A percentile compares a stretch with the other conserved stretches of the same genome.
phyloP scores from a whole-genome alignment of 208 protist species.

The Trypanosoma vivax region DNA sequence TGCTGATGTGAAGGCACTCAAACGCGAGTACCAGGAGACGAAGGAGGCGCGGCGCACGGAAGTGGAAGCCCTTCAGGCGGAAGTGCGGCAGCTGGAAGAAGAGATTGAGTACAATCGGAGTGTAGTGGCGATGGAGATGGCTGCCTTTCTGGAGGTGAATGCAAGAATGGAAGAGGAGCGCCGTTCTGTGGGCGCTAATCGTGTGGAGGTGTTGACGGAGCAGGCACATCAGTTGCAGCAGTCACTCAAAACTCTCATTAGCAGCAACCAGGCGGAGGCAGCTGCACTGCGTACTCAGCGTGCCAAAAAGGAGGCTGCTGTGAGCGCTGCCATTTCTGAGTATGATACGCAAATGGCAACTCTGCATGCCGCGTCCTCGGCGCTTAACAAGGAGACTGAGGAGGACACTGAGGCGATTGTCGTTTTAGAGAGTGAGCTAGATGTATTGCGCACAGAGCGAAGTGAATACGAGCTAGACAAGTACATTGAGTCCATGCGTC shows the following conservation, averaged over 20 bases:
- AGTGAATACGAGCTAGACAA: constrained; percentile 67
- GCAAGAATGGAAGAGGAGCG: constrained; percentile 45
- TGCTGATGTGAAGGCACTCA: constrained; percentile 86
- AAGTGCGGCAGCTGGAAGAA: constrained; percentile 58
- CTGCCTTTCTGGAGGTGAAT: constrained; percentile 53
- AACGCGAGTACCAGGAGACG: constrained; percentile 76
- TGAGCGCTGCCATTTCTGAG: constrained; percentile 77
- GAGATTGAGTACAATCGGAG: constrained; percentile 68
- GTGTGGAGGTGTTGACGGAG: constrained; percentile 44
- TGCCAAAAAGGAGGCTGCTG: constrained; percentile 73
- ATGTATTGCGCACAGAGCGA: constrained; percentile 41
- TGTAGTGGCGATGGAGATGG: constrained; percentile 65
- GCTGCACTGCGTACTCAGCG: constrained; percentile 52
- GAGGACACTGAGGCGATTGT: constrained; percentile 67
- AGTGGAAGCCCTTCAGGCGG: constrained; percentile 54
- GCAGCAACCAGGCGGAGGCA: constrained; percentile 46
- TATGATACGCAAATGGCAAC: constrained; percentile 69
- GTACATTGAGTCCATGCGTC: constrained; percentile 53
- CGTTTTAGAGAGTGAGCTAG: constrained; percentile 51
- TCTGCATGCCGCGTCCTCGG: constrained; percentile 27
- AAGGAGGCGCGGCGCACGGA: constrained; percentile 51
- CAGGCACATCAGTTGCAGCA: constrained; percentile 33
- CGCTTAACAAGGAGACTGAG: constrained; percentile 69
- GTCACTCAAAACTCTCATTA: constrained; percentile 27
- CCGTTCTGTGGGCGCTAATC: constrained; percentile 28